Evolutionary conservation across 2,329 filamentous ascomycete species (phyloP), one percentile per base, ranked within the genome.

Genomic region (Pseudogymnoascus sp.): DNA sequence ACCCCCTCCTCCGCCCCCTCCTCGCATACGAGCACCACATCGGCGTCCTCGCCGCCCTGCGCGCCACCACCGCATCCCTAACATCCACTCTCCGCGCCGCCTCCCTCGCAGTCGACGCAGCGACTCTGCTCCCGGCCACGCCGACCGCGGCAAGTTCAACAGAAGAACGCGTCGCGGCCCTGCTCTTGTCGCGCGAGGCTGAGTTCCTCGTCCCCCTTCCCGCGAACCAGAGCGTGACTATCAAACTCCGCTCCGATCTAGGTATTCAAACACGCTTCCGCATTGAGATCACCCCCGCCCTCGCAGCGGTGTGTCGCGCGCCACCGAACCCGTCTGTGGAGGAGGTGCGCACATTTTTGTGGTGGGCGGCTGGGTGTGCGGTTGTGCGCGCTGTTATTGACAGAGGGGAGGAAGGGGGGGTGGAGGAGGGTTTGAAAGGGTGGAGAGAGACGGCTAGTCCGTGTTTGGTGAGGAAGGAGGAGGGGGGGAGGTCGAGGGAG

Each of bases 1-100:
- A 78, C n/a, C n/a, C 42, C 13, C 76, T 89, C 21, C 73, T 89
- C 15, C 80, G 83, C 10, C 83, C 85, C 1, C 72, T 87, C 5
- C 72, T 73, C 29, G 69, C 69, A 1, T 67, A 70, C 9, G 59
- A 71, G 10, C 66, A 66, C 15, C 70, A 73, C 59, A 67, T 72
- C 61, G 63, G 66, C 12, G 65, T 63, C 7, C 60, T 71, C 5
- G 59, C 58, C 10, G 62, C 65, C 5, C 37, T 72, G 1, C 63
- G 67, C 21, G 60, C 59, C 6, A 61, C 70, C 6, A 59, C 73
- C 5, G 35, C 60, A 1, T 64, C 67, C 5, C 64, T 72, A 21
- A 66, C 64, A 36, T 60, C 39, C n/a, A 64, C 66, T 12, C 65
- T 72, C 4, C 60, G 37, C 12, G 65, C 65, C 1, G 64, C 69